A percentile compares a stretch with the other conserved stretches of the same genome.
Evolutionary conservation across 2,329 filamentous ascomycete species (phyloP).

Genomic region (Trichoderma atrobrunneum): DNA sequence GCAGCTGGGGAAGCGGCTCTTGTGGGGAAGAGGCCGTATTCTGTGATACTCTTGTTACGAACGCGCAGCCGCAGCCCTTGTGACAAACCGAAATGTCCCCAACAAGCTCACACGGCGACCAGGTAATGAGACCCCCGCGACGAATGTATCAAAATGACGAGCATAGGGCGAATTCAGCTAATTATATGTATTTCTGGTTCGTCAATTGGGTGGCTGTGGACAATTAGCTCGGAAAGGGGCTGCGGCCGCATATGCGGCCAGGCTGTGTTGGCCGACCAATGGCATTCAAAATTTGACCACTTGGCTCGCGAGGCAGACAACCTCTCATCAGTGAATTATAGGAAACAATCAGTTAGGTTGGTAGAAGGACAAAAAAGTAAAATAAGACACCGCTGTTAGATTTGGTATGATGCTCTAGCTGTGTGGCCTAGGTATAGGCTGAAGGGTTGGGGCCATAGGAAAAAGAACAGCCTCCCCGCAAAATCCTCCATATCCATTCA

Average conservation of each 20-base stretch:
- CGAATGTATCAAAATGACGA: background rate
- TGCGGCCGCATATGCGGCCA: slow-evolving; percentile 30
- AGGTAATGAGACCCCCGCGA: background rate
- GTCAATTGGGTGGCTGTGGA: slow-evolving; percentile 18
- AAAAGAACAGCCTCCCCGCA: background rate
- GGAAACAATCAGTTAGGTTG: background rate
- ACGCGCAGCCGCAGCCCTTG: background rate
- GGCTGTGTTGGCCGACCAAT: slow-evolving; percentile 22
- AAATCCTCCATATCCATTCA: background rate
- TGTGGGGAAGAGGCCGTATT: background rate
- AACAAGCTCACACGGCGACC: background rate
- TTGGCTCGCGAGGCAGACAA: slow-evolving; percentile 17
- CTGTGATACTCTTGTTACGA: background rate
- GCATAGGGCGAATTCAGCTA: background rate
- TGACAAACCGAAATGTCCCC: background rate
- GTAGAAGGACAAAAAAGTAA: background rate
- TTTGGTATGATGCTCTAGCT: slow-evolving; percentile 11
- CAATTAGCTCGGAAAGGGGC: slow-evolving; percentile 9
- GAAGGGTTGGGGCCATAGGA: background rate
- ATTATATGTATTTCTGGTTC: background rate
- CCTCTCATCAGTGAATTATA: background rate
- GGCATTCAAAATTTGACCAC: background rate
- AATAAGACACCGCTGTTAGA: slow-evolving; percentile 6
- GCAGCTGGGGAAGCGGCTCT: background rate
- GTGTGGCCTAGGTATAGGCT: slow-evolving; percentile 8